phyloP scores from a whole-genome alignment of 2,329 filamentous ascomycete species.

The Aspergillus carbonarius region DNA sequence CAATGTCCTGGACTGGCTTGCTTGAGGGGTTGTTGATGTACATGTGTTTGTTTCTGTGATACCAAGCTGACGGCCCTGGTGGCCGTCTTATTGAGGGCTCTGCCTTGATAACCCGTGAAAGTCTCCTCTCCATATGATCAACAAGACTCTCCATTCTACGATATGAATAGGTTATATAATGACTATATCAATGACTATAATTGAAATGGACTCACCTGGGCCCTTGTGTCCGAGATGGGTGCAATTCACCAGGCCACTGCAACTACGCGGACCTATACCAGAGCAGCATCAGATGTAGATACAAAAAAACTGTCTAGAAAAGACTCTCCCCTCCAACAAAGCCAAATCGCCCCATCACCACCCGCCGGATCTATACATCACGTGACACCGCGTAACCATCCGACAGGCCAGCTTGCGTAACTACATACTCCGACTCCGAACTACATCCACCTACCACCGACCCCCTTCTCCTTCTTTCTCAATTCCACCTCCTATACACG shows the following conservation, averaged over 20 bases:
- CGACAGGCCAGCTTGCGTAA: constrained; percentile 9
- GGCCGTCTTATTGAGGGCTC: background rate
- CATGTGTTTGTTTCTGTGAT: background rate
- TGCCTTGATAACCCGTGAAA: background rate
- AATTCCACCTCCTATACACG: background rate
- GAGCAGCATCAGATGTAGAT: too few relatives aligned
- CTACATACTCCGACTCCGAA: background rate
- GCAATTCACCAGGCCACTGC: too few relatives aligned
- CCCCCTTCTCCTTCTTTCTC: background rate
- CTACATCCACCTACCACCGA: background rate
- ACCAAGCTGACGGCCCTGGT: background rate
- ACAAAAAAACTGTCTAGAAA: too few relatives aligned
- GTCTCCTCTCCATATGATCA: background rate
- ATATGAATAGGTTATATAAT: background rate
- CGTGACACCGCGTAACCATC: background rate
- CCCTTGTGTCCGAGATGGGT: too few relatives aligned
- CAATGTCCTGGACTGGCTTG: constrained; percentile 32
- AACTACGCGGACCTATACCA: too few relatives aligned
- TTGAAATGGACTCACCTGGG: too few relatives aligned
- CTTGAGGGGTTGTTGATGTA: constrained; percentile 13
- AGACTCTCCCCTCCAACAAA: background rate
- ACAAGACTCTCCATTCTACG: background rate
- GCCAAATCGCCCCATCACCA: too few relatives aligned
- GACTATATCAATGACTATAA: too few relatives aligned
- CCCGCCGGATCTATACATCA: background rate